Conservation (phyloP, 257 asterid species). For the Eustoma russellianum region DNA sequence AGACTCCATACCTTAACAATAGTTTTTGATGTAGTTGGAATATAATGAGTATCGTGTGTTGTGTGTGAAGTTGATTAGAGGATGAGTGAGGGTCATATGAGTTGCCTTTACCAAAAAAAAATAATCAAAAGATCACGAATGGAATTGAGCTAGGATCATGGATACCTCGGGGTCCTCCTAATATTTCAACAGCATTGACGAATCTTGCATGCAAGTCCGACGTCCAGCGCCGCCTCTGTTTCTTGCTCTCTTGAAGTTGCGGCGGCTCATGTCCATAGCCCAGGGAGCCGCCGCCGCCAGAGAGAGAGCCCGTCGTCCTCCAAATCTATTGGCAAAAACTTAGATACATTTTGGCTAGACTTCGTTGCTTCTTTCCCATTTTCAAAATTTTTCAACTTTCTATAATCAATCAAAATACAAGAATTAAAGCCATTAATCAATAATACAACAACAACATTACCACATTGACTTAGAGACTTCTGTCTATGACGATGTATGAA, state of each 20-base stretch:
- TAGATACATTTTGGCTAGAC: background rate
- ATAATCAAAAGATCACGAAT: background rate
- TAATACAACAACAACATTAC: no score
- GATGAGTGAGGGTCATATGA: no score
- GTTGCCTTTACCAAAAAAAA: no score
- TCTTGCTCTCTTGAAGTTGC: constrained; percentile 2
- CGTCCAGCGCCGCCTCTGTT: constrained; percentile 75
- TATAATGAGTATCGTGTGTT: no score
- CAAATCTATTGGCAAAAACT: background rate
- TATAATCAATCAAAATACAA: no score
- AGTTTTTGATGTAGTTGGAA: no score
- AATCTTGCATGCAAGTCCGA: constrained; percentile 50
- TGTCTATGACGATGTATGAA: no score
- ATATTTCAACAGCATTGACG: constrained; percentile 40
- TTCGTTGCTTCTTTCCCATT: constrained; percentile 6
- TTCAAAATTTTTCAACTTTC: no score
- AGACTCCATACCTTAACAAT: no score
- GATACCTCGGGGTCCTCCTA: constrained; percentile 58
- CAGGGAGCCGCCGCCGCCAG: background rate
- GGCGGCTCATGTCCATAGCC: background rate
- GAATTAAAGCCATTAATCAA: no score
- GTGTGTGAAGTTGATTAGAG: no score
- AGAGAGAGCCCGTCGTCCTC: background rate
- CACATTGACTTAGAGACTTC: no score
- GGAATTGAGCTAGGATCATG: background rate